Conservation (phyloP, 192 early-diverging fungal genomes). For the Coemansia sp. region DNA sequence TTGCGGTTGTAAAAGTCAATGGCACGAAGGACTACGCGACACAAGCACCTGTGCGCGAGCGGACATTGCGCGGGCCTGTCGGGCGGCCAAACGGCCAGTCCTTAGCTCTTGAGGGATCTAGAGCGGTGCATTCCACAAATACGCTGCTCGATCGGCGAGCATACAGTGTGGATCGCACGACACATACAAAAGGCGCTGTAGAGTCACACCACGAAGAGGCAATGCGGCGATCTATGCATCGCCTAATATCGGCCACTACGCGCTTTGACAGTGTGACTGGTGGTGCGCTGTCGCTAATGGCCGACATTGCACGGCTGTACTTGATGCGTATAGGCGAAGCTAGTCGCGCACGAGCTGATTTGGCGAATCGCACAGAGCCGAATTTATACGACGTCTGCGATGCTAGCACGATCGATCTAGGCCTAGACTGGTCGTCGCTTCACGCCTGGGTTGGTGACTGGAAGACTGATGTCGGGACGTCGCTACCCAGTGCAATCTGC, state of each 20-base stretch:
- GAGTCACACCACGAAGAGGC: constrained; percentile 36
- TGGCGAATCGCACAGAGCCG: constrained; percentile 44
- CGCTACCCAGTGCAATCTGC: neutral
- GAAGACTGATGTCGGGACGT: constrained; percentile 30
- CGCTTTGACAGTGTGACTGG: constrained; percentile 41
- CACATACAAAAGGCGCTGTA: constrained; percentile 9
- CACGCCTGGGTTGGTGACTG: constrained; percentile 40
- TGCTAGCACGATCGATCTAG: constrained; percentile 24
- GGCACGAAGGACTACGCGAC: neutral
- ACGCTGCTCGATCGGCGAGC: constrained; percentile 35
- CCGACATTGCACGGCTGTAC: constrained; percentile 46
- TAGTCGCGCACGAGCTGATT: constrained; percentile 42
- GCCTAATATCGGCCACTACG: constrained; percentile 46
- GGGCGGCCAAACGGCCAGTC: neutral
- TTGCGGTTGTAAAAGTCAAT: neutral
- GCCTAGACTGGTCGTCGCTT: constrained; percentile 30
- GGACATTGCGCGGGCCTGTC: neutral
- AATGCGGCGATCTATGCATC: constrained; percentile 52
- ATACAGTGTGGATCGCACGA: constrained; percentile 3
- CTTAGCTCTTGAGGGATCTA: constrained; percentile 1
- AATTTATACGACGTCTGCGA: constrained; percentile 39
- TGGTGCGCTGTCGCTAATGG: constrained; percentile 37
- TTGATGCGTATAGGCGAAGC: constrained; percentile 50
- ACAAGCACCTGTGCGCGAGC: neutral
- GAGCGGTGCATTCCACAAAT: constrained; percentile 11